phyloP scores from a whole-genome alignment of 306 rosid species.

The Corylus avellana region DNA sequence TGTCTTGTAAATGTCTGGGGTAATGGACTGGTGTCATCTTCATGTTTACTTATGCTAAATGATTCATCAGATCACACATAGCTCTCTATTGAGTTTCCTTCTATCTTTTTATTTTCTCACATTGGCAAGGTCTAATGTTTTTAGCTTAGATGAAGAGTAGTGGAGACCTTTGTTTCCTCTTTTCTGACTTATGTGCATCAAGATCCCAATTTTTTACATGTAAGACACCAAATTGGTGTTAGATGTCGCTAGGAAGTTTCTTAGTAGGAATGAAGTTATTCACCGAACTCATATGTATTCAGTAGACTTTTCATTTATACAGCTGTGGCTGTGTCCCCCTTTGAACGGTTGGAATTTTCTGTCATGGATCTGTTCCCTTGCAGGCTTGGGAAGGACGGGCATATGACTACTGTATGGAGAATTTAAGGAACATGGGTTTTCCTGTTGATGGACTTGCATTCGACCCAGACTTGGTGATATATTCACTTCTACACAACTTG shows the following conservation, averaged over 20 bases:
- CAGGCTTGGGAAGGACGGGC: constrained; percentile 99
- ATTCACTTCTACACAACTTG: constrained; percentile 28
- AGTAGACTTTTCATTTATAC: constrained; percentile 8
- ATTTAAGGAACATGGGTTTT: constrained; percentile 82
- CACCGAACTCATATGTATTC: constrained; percentile 12
- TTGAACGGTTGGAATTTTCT: constrained; percentile 23
- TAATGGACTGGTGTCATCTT: constrained; percentile 5
- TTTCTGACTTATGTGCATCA: not conserved
- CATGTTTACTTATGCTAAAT: constrained; percentile 10
- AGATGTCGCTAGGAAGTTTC: constrained; percentile 6
- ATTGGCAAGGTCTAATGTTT: constrained; percentile 1
- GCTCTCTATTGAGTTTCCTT: not conserved
- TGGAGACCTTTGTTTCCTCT: constrained; percentile 10
- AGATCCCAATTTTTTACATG: constrained; percentile 13
- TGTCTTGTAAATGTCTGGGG: not conserved
- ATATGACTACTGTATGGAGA: constrained; percentile 95
- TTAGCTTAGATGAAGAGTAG: constrained; percentile 7
- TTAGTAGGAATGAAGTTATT: constrained; percentile 5
- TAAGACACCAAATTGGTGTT: constrained; percentile 14
- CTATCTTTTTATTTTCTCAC: not conserved
- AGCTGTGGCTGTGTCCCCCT: constrained; percentile 15
- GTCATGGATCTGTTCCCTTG: constrained; percentile 22
- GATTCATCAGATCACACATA: not conserved
- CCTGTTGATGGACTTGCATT: constrained; percentile 92
- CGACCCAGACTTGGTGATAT: constrained; percentile 86